phyloP scores from a whole-genome alignment of 192 early-diverging fungal genomes.

The Backusella morwellensis region DNA sequence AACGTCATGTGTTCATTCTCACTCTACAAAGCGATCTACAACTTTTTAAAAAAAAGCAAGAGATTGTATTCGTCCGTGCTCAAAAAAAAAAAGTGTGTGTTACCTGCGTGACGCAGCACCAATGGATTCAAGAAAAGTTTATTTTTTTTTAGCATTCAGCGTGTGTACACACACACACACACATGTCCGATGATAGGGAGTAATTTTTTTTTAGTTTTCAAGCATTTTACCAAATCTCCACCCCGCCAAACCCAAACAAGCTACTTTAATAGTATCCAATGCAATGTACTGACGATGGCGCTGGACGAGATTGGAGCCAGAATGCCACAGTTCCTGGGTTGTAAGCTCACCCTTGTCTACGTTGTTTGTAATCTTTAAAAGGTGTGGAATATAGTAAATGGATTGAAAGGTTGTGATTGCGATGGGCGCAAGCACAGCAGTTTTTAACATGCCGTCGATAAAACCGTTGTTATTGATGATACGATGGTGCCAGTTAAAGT shows the following conservation, averaged over 20 bases:
- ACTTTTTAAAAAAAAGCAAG: background rate
- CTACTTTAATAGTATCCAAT: conserved; percentile 20
- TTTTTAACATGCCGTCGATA: conserved; percentile 12
- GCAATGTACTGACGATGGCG: conserved; percentile 15
- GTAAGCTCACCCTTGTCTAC: background rate
- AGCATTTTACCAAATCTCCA: conserved; percentile 25
- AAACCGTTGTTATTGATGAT: conserved; percentile 22
- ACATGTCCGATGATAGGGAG: background rate
- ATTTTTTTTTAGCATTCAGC: background rate
- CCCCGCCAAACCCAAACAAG: conserved; percentile 20
- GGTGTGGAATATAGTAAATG: conserved; percentile 7
- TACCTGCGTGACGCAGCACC: background rate
- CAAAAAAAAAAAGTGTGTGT: background rate
- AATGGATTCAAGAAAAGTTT: background rate
- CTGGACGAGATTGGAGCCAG: background rate
- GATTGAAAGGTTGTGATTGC: conserved; percentile 8
- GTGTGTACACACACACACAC: background rate
- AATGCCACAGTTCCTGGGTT: background rate
- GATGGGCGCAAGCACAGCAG: conserved; percentile 12
- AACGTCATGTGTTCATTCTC: background rate
- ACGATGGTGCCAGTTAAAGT: conserved; percentile 25
- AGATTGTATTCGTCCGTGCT: conserved; percentile 2
- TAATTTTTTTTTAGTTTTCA: conserved; percentile 10
- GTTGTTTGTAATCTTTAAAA: conserved; percentile 6
- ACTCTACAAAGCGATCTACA: background rate